Conservation (phyloP, 2,329 filamentous ascomycete genomes). For the Dothistroma pini region DNA sequence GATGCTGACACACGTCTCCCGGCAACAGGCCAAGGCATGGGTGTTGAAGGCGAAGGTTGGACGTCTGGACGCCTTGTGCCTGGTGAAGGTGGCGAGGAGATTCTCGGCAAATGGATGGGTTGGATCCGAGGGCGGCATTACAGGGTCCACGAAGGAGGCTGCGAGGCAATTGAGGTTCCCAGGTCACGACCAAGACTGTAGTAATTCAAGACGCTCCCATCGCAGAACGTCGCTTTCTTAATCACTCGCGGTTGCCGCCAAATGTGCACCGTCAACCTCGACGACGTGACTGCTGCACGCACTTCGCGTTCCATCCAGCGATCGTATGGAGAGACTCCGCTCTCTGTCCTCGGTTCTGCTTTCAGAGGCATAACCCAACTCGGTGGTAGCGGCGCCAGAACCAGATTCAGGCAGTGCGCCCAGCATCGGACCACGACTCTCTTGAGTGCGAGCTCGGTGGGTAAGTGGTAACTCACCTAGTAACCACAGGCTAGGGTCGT, state of each 20-base stretch:
- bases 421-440: neutral
- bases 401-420: no score
- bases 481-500: no score
- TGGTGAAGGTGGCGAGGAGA: constrained; percentile 69
- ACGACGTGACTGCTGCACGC: no score
- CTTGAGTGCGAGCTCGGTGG: neutral
- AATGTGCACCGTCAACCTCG: no score
- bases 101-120: constrained; percentile 68
- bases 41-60: constrained; percentile 67
- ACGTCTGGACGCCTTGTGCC: constrained; percentile 55
- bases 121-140: constrained; percentile 72
- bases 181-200: constrained; percentile 13
- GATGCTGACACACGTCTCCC: constrained; percentile 37
- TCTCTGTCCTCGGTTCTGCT: no score
- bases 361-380: no score
- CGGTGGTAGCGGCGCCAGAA: no score
- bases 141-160: constrained; percentile 59
- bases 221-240: no score
- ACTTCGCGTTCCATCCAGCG: no score
- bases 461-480: no score
- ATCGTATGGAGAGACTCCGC: no score
- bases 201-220: neutral
- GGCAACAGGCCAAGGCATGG: constrained; percentile 59
- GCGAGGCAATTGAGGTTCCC: constrained; percentile 43
- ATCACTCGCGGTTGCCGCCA: no score